A percentile compares a stretch with the other conserved stretches of the same genome.
These are phyloP conservation scores for Fusarium pseudoanthophilum DNA, from an alignment of 2,329 filamentous ascomycete species.

Conservation along the genomic window DNA sequence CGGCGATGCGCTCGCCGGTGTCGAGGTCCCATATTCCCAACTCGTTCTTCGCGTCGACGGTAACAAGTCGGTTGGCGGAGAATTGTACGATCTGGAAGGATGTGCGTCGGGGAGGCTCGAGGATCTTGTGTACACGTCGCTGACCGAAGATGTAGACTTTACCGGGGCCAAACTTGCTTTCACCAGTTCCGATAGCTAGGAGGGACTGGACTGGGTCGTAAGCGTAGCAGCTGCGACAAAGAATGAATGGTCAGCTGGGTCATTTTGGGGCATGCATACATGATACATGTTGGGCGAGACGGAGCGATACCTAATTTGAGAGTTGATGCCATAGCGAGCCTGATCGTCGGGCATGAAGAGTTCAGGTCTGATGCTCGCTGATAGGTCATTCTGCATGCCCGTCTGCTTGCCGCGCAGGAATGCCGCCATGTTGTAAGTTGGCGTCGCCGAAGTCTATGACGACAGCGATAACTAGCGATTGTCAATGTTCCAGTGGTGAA, in stretches of 20 bases:
- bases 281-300: conserved; percentile 8
- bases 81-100: conserved; percentile 86
- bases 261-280: conserved; percentile 7
- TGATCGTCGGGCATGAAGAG: conserved; percentile 87
- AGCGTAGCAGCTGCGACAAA: conserved; percentile 72
- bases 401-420: conserved; percentile 94
- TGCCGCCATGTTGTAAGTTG: conserved; percentile 72
- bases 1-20: conserved; percentile 71
- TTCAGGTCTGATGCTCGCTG: conserved; percentile 79
- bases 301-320: conserved; percentile 68
- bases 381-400: conserved; percentile 91
- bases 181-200: conserved; percentile 88
- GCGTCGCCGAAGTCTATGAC: conserved; percentile 17
- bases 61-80: conserved; percentile 85
- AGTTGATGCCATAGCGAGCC: conserved; percentile 83
- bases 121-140: conserved; percentile 78
- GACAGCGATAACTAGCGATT: background rate
- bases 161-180: conserved; percentile 85
- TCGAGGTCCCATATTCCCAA: conserved; percentile 85
- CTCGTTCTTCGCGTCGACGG: conserved; percentile 87
- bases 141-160: conserved; percentile 92
- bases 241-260: conserved; percentile 34
- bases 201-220: conserved; percentile 96
- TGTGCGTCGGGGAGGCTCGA: conserved; percentile 75
- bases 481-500: conserved; percentile 8